Base-by-base conservation (phyloP, 371 early-diverging fungal genomes). In the Batrachochytrium dendrobatidis region DNA sequence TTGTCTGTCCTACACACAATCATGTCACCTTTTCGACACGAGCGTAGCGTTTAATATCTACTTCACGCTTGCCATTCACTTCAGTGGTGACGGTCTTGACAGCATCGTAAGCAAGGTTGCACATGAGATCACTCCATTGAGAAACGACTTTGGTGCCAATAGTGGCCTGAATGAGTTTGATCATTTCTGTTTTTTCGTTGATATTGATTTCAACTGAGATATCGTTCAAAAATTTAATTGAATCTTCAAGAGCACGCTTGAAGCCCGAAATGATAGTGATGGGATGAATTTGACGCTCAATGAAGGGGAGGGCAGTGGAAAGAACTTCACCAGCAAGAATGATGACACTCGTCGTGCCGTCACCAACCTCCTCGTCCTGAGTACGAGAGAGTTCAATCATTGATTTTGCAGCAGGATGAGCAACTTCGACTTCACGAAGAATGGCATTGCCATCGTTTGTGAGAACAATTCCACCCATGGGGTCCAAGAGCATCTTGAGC, bases 361-460 rank as follows among this genome's bases (percentile, higher is more conserved):
- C 99, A 60, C 99, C 99, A 34, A 99, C 99, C 76, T 99, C 99
- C 75, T 99, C 99, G 82, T 99, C 99, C 83, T 99, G 99, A 56
- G 99, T 99, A 74, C 99, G 83, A 34, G 95, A 90, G 45, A 99
- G 86, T 73, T 99, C 99, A 69, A 99, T 96, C 90, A 99, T 92
- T 65, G 90, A 90, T 76, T 99, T 98, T 45, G 99, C 99, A 49
- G 99, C 99, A 43, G 99, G 99, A 79, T 99, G 99, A 34, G 94
- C 90, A 25, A 99, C 99, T 79, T 99, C 99, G 70, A 95, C 88
- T 79, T 99, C 99, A 72, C 99, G 86, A 63, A 99, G 82, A 62
- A 99, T 99, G 24, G 99, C 94, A 76, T 98, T 98, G 60, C 99
- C 99, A 73, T 99, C 99, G 79, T 99, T 99, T 53, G 99, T 99